A percentile compares a stretch with the other conserved stretches of the same genome.
These are phyloP conservation scores for Salix koriyanagi DNA, from an alignment of 345 rosid species.

Conservation along the genomic window DNA sequence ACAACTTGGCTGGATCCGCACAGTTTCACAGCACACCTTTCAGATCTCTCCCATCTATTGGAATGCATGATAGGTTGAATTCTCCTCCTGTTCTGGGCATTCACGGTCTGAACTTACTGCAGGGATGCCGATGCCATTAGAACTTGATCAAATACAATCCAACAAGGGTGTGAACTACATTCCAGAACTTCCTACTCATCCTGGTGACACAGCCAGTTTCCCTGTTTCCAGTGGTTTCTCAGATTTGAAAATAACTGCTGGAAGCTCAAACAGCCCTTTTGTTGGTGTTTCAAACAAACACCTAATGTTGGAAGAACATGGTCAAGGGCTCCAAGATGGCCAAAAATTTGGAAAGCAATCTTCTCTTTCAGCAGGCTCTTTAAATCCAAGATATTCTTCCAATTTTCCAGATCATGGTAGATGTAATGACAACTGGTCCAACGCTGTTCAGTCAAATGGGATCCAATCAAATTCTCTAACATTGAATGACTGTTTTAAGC, in stretches of 20 bases:
- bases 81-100: slow-evolving; percentile 59
- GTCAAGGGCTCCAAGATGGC: slow-evolving; percentile 26
- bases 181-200: slow-evolving; percentile 29
- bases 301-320: slow-evolving; percentile 44
- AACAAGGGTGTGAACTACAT: slow-evolving; percentile 33
- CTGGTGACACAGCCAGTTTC: slow-evolving; percentile 22
- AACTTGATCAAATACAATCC: slow-evolving; percentile 55
- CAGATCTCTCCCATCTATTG: slow-evolving; percentile 51
- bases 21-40: slow-evolving; percentile 48
- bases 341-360: slow-evolving; percentile 28
- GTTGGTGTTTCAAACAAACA: slow-evolving; percentile 38
- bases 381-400: slow-evolving; percentile 32
- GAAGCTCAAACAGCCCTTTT: slow-evolving; percentile 41
- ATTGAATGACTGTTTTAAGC: slow-evolving; percentile 23
- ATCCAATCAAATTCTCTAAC: slow-evolving; percentile 30
- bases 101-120: slow-evolving; percentile 54
- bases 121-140: slow-evolving; percentile 65
- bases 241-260: slow-evolving; percentile 24
- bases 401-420: slow-evolving; percentile 35
- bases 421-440: slow-evolving; percentile 52
- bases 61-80: slow-evolving; percentile 64
- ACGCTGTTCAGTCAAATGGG: slow-evolving; percentile 38
- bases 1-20: slow-evolving; percentile 40
- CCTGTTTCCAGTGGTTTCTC: slow-evolving; percentile 34
- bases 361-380: slow-evolving; percentile 29